These are phyloP conservation scores for Solanum megistacrolobum DNA, from an alignment of 257 asterid genomes.

Conservation along the genomic window DNA sequence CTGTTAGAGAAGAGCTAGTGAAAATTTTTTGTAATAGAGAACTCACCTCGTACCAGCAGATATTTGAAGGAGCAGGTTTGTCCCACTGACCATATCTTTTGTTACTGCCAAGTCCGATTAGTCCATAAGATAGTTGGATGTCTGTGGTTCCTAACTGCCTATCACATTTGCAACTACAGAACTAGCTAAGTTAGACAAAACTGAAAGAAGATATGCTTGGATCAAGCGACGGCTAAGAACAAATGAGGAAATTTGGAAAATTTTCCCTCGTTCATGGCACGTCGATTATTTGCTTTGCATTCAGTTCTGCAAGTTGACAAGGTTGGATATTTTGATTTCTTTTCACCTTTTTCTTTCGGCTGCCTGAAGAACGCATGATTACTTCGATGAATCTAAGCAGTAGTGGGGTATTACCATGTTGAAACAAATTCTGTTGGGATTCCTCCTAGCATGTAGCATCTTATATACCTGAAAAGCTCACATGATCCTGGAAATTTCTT, in stretches of 20 bases:
- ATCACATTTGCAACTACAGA: conserved; percentile 34
- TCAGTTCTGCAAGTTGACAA: conserved; percentile 97
- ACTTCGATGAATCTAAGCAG: not conserved
- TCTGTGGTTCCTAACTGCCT: conserved; percentile 5
- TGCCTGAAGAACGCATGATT: not conserved
- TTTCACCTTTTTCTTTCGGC: not conserved
- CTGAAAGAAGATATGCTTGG: conserved; percentile 97
- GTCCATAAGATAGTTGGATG: conserved; percentile 8
- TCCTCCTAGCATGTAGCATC: not conserved
- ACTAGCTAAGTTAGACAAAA: conserved; percentile 83
- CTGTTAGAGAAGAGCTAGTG: conserved; percentile 92
- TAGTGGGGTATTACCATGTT: not conserved
- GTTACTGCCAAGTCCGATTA: not conserved
- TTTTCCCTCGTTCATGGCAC: conserved; percentile 88
- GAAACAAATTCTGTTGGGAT: not conserved
- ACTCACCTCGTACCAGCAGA: conserved; percentile 92
- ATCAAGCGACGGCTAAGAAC: conserved; percentile 87
- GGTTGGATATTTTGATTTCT: conserved; percentile 35
- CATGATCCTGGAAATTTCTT: not conserved
- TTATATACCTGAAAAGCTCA: not conserved
- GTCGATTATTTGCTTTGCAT: conserved; percentile 89
- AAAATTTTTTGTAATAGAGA: conserved; percentile 84
- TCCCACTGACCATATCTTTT: conserved; percentile 2
- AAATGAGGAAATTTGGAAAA: conserved; percentile 94
- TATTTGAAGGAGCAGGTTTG: conserved; percentile 98